These are phyloP conservation scores for Globisporangium echinulatum DNA, from an alignment of 352 stramenopile species.

Conservation along the genomic window DNA sequence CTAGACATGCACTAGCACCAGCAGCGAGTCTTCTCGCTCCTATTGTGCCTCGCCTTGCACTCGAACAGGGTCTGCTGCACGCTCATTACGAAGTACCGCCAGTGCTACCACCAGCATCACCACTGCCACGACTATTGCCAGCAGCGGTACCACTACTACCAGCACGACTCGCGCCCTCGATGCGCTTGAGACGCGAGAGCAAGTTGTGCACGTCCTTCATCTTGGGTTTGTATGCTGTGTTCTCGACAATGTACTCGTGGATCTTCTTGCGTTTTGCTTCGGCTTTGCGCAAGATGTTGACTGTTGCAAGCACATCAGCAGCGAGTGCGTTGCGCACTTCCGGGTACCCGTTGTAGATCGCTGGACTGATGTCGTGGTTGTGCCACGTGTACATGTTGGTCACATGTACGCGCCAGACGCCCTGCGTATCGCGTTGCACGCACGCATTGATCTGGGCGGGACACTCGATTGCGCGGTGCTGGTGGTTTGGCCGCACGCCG, in stretches of 20 bases:
- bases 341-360: slow-evolving; percentile 24
- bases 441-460: slow-evolving; percentile 35
- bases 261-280: slow-evolving; percentile 27
- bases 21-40: too few species aligned
- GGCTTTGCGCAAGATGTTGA: slow-evolving; percentile 23
- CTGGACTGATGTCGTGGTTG: slow-evolving; percentile 26
- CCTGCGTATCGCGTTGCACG: slow-evolving; percentile 19
- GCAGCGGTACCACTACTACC: too few species aligned
- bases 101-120: too few species aligned
- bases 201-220: slow-evolving; percentile 40
- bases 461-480: slow-evolving; percentile 27
- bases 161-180: not conserved
- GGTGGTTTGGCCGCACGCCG: slow-evolving; percentile 17
- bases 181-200: slow-evolving; percentile 17
- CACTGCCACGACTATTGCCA: too few species aligned
- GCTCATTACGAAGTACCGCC: too few species aligned
- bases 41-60: too few species aligned
- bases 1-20: too few species aligned
- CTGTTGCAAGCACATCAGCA: slow-evolving; percentile 19
- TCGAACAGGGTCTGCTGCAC: too few species aligned
- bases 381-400: slow-evolving; percentile 29
- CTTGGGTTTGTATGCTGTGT: slow-evolving; percentile 16
- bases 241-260: slow-evolving; percentile 29
- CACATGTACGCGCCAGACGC: slow-evolving; percentile 21
- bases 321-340: slow-evolving; percentile 25